Percentiles rank a stretch among this genome's conserved stretches.
phyloP scores from a whole-genome alignment of 805 yeast genomes.

The Candida easanensis region DNA sequence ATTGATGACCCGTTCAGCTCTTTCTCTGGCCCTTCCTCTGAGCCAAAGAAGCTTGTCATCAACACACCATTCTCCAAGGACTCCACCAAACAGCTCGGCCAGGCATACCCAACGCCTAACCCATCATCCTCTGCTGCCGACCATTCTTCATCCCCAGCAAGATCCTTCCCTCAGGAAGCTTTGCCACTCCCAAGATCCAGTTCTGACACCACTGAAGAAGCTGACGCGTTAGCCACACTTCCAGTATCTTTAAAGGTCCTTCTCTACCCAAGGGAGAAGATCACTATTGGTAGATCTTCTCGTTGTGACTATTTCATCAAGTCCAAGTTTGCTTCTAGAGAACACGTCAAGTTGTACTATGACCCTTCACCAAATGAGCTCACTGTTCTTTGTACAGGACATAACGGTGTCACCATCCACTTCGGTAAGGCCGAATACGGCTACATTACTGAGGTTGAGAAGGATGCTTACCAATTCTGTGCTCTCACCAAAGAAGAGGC shows the following conservation, averaged over 20 bases:
- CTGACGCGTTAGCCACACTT: constrained; percentile 3
- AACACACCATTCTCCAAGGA: constrained; percentile 21
- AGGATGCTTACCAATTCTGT: constrained; percentile 25
- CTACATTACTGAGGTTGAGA: constrained; percentile 21
- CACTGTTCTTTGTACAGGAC: constrained; percentile 69
- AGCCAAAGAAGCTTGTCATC: constrained; percentile 19
- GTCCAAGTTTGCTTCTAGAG: constrained; percentile 61
- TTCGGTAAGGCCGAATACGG: constrained; percentile 50
- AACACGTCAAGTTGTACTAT: constrained; percentile 55
- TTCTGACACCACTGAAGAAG: neutral
- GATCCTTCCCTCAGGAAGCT: constrained; percentile 6
- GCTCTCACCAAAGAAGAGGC: constrained; percentile 6
- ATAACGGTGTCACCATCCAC: constrained; percentile 71
- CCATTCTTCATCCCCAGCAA: constrained; percentile 34
- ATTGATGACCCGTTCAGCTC: constrained; percentile 21
- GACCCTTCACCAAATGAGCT: constrained; percentile 39
- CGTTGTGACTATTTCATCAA: constrained; percentile 46
- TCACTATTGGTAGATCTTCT: constrained; percentile 55
- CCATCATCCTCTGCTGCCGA: constrained; percentile 57
- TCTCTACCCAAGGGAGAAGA: constrained; percentile 19
- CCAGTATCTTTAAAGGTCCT: constrained; percentile 17
- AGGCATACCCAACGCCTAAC: constrained; percentile 65
- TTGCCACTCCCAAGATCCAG: constrained; percentile 6
- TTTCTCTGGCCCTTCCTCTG: constrained; percentile 8
- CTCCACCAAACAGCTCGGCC: constrained; percentile 18